phyloP scores from a whole-genome alignment of 768 basidiomycete genomes.

The Kwoniella pini region DNA sequence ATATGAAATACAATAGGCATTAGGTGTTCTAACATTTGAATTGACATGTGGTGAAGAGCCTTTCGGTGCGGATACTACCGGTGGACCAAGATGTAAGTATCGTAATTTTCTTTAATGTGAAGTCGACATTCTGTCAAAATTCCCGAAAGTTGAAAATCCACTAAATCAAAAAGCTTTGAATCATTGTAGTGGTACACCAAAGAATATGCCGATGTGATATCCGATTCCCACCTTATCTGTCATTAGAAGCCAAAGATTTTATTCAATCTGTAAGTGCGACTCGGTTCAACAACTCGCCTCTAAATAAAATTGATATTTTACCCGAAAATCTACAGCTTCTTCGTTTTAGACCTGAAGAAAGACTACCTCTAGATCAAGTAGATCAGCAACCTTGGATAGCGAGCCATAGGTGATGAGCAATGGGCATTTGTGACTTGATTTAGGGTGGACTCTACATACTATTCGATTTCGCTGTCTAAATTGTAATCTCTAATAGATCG shows the following conservation, averaged over 20 bases:
- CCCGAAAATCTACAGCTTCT: slow-evolving; percentile 64
- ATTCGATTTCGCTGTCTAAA: slow-evolving; percentile 4
- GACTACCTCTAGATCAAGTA: slow-evolving; percentile 73
- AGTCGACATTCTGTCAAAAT: slow-evolving; percentile 4
- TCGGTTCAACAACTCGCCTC: not conserved
- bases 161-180: too few species aligned
- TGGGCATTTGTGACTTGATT: too few species aligned
- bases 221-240: slow-evolving; percentile 63
- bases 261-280: slow-evolving; percentile 59
- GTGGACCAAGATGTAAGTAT: slow-evolving; percentile 36
- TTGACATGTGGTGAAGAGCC: slow-evolving; percentile 83
- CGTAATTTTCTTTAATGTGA: not conserved
- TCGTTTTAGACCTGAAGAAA: slow-evolving; percentile 68
- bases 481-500: too few species aligned
- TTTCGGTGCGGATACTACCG: slow-evolving; percentile 63
- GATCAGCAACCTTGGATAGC: slow-evolving; percentile 80
- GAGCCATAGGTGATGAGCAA: slow-evolving; percentile 5
- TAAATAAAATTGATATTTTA: not conserved
- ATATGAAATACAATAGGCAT: slow-evolving; percentile 57
- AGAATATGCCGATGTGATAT: slow-evolving; percentile 72
- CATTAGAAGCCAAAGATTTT: slow-evolving; percentile 65
- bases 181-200: slow-evolving; percentile 71
- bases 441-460: too few species aligned
- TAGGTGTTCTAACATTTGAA: slow-evolving; percentile 93
- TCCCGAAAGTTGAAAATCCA: too few species aligned